phyloP scores from a whole-genome alignment of 129 eudicot genomes.

The Ambrosia trifida region DNA sequence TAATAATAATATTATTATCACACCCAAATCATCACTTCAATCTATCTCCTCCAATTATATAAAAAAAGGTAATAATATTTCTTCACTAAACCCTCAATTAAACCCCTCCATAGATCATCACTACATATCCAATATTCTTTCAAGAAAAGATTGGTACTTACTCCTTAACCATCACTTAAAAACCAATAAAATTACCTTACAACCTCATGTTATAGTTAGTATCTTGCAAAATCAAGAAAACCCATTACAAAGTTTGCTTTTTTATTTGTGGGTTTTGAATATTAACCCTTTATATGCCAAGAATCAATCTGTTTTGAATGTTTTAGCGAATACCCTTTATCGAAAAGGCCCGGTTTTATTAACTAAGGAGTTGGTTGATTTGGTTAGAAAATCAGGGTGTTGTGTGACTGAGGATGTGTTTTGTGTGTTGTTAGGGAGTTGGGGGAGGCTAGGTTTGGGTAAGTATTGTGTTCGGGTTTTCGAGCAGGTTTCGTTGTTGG shows the following conservation, averaged over 20 bases:
- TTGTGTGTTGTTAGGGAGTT: constrained; percentile 75
- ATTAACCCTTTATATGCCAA: constrained; percentile 43
- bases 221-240: constrained; percentile 83
- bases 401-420: constrained; percentile 61
- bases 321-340: constrained; percentile 56
- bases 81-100: constrained; percentile 29
- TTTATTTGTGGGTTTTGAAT: constrained; percentile 81
- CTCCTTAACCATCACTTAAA: constrained; percentile 67
- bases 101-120: constrained; percentile 53
- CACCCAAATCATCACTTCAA: constrained; percentile 36
- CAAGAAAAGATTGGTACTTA: constrained; percentile 80
- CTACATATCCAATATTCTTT: constrained; percentile 54
- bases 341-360: constrained; percentile 84
- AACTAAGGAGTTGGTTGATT: constrained; percentile 54
- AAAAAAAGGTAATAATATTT: constrained; percentile 48
- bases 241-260: constrained; percentile 57
- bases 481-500: constrained; percentile 76
- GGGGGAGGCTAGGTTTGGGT: constrained; percentile 96
- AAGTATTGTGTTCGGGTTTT: constrained; percentile 76
- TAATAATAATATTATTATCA: neutral
- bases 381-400: constrained; percentile 57
- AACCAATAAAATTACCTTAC: constrained; percentile 48
- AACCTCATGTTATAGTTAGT: constrained; percentile 50
- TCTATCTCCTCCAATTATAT: constrained; percentile 18
- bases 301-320: constrained; percentile 55